Conservation (phyloP, 164 flowering plant genomes). For the Platanus orientalis region DNA sequence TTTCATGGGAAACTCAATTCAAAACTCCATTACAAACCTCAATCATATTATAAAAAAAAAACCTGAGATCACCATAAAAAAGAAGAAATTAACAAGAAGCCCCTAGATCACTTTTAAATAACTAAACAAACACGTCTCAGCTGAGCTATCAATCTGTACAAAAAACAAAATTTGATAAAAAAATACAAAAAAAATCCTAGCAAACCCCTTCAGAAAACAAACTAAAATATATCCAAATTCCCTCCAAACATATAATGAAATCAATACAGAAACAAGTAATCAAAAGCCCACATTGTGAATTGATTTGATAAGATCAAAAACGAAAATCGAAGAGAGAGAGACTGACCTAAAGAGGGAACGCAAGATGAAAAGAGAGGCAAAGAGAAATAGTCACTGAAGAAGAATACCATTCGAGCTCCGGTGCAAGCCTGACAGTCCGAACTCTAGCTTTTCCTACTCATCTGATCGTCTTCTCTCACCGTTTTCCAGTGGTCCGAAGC, state of each 20-base stretch:
- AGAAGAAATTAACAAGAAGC: background rate
- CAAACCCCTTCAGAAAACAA: background rate
- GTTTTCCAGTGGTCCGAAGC: background rate
- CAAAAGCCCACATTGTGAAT: slow-evolving; percentile 4
- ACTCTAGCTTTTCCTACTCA: slow-evolving; percentile 12
- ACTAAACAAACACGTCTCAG: background rate
- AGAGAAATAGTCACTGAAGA: slow-evolving; percentile 2
- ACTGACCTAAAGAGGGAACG: background rate
- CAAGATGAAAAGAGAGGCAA: background rate
- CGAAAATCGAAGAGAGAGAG: background rate
- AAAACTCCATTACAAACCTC: no score
- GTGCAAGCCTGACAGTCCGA: slow-evolving; percentile 32
- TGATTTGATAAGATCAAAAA: background rate
- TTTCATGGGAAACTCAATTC: background rate
- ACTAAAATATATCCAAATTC: background rate
- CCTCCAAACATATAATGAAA: background rate
- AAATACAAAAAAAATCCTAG: background rate
- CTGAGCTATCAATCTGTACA: background rate
- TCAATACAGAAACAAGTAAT: background rate
- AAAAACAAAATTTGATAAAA: background rate
- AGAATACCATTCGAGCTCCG: no score
- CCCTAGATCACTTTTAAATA: background rate
- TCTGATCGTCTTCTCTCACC: background rate
- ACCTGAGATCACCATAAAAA: background rate
- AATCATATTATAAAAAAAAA: background rate